Conservation (phyloP, 345 rosid species). For the Punica granatum region DNA sequence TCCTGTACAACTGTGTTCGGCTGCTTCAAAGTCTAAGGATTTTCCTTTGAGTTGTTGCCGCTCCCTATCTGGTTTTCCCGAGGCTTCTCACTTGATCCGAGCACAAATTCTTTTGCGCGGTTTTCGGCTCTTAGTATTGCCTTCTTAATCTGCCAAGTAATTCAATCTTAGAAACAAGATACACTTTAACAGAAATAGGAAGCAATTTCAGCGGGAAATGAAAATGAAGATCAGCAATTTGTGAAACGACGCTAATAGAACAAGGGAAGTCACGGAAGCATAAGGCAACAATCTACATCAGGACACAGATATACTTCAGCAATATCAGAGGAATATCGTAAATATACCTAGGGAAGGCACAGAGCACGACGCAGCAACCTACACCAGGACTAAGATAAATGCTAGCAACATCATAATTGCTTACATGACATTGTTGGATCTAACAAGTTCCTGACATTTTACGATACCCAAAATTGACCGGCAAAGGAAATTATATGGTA, state of each 20-base stretch:
- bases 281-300: too few species aligned
- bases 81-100: conserved; percentile 42
- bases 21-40: conserved; percentile 11
- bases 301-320: too few species aligned
- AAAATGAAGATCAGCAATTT: not conserved
- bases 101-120: conserved; percentile 46
- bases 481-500: not conserved
- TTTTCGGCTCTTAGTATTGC: conserved; percentile 49
- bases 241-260: too few species aligned
- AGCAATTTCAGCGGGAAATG: too few species aligned
- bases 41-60: conserved; percentile 15
- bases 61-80: conserved; percentile 14
- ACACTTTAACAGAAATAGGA: not conserved
- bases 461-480: not conserved
- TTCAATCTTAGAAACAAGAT: not conserved
- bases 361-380: not conserved
- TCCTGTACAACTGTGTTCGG: not conserved
- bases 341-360: not conserved
- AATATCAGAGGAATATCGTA: not conserved
- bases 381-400: not conserved
- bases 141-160: conserved; percentile 46
- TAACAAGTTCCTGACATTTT: not conserved
- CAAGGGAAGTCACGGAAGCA: too few species aligned
- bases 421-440: not conserved
- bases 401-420: not conserved